phyloP scores from a whole-genome alignment of 257 asterid genomes.

The Anisodus tanguticus region DNA sequence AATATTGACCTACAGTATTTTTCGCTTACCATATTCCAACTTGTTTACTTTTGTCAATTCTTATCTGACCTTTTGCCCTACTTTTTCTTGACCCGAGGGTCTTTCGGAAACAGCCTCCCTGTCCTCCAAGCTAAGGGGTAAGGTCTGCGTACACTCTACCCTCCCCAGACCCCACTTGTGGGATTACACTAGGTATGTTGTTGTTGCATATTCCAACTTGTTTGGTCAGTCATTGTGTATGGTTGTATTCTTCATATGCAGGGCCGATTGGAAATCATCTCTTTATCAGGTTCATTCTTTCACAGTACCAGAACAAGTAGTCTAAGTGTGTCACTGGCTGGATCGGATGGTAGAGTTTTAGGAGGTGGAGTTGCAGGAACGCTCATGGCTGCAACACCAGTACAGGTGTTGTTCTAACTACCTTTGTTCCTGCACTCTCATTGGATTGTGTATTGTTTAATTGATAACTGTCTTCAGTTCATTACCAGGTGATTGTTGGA shows the following conservation, averaged over 20 bases:
- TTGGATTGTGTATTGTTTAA: background rate
- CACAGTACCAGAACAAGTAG: constrained; percentile 54
- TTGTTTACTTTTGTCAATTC: background rate
- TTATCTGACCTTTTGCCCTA: background rate
- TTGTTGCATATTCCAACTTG: background rate
- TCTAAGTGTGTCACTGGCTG: constrained; percentile 75
- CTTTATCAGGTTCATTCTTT: constrained; percentile 72
- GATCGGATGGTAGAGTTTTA: constrained; percentile 71
- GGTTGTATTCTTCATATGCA: constrained; percentile 38
- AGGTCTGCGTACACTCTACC: too few relatives aligned
- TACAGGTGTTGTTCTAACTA: constrained; percentile 56
- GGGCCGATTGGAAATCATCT: constrained; percentile 82
- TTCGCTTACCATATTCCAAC: background rate
- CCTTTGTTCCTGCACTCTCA: background rate
- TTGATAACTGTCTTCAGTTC: background rate
- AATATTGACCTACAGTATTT: background rate
- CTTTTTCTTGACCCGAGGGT: too few relatives aligned
- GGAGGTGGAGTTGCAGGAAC: constrained; percentile 90
- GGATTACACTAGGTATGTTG: too few relatives aligned
- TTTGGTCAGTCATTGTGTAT: constrained; percentile 5
- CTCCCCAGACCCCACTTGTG: too few relatives aligned
- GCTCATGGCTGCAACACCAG: constrained; percentile 80
- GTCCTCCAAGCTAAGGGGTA: too few relatives aligned
- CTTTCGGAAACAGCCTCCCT: too few relatives aligned
- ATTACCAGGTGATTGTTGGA: constrained; percentile 70